phyloP scores from a whole-genome alignment of 345 rosid species.

The Boechera stricta region DNA sequence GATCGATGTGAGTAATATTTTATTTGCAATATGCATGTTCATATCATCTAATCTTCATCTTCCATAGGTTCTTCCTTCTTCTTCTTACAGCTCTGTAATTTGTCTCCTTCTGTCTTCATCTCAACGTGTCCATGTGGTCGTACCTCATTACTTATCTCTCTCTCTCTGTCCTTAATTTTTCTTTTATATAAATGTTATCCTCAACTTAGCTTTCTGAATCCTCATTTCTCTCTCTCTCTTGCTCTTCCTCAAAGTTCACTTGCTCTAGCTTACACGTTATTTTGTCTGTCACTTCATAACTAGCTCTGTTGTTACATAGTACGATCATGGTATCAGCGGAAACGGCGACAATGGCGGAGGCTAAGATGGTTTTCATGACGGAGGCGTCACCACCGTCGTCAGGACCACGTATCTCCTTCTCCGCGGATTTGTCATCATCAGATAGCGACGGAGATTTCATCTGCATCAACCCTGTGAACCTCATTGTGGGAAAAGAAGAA shows the following conservation, averaged over 20 bases:
- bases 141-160: slow-evolving; percentile 26
- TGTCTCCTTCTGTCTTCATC: slow-evolving; percentile 47
- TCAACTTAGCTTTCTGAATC: slow-evolving; percentile 22
- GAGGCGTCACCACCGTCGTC: slow-evolving; percentile 42
- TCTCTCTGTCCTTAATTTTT: not conserved
- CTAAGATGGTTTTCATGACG: slow-evolving; percentile 26
- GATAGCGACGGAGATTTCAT: slow-evolving; percentile 55
- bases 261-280: slow-evolving; percentile 14
- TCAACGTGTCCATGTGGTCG: slow-evolving; percentile 49
- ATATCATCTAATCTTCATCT: slow-evolving; percentile 27
- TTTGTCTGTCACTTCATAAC: slow-evolving; percentile 25
- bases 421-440: slow-evolving; percentile 67
- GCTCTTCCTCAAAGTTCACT: slow-evolving; percentile 23
- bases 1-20: slow-evolving; percentile 18
- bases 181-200: slow-evolving; percentile 22
- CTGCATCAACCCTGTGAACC: slow-evolving; percentile 62
- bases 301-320: slow-evolving; percentile 7
- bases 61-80: slow-evolving; percentile 33
- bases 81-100: slow-evolving; percentile 43
- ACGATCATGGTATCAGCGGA: slow-evolving; percentile 35
- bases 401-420: slow-evolving; percentile 84
- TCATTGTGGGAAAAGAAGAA: slow-evolving; percentile 28
- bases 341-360: slow-evolving; percentile 19
- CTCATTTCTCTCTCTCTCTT: slow-evolving; percentile 26
- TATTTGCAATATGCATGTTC: slow-evolving; percentile 35